Evolutionary conservation across 352 stramenopile genomes (phyloP), one percentile per base, ranked within the genome.

Genomic region (Globisporangium solare): DNA sequence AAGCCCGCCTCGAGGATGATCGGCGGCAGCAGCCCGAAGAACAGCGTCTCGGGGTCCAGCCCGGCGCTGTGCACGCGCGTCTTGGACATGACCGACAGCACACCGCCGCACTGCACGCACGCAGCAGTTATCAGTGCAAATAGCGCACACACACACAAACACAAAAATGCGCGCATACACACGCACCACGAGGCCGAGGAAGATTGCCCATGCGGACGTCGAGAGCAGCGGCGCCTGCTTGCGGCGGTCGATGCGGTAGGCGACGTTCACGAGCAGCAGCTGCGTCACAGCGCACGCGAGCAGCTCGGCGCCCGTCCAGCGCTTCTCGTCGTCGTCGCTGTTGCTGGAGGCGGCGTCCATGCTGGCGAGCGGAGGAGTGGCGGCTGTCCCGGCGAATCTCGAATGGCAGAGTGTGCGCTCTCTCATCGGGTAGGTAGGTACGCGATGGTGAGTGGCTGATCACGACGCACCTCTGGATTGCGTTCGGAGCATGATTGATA

Each of bases 1-100:
- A 87, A 80, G 18, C 76, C 76, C 0, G 76, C 76, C 56, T 87
- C 76, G 40, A 85, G 60, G 56, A 87, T 87, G 68, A 87, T 87
- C 14, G 76, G 76, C 20, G 76, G 76, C 35, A 87, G 56, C 39
- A 87, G 41, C 1, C 74, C 76, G 45, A 82, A 81, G 63, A 87
- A 87, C 3, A 87, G 63, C 17, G 79, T 64, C 52, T 83, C 50
- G 14, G 74, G 74, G 40, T 85, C 64, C 10, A 87, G 48, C 0
- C 76, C 74, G 3, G 63, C 62, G 12, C 58, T 70, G 31, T 61
- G 43, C 12, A 70, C 67, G 31, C 58, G 70, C 56, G 52, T 58
- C 41, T 72, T 50, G 24, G 67, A 75, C 27, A 70, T 45, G 42
- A 62, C 48, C 13, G 61, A 51, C 17, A 79, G 63, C 48, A 79